A percentile compares a stretch with the other conserved stretches of the same genome.
Evolutionary conservation across 1,284 basidiomycete genomes (phyloP).

Genomic region (Butyriboletus appendiculatus): DNA sequence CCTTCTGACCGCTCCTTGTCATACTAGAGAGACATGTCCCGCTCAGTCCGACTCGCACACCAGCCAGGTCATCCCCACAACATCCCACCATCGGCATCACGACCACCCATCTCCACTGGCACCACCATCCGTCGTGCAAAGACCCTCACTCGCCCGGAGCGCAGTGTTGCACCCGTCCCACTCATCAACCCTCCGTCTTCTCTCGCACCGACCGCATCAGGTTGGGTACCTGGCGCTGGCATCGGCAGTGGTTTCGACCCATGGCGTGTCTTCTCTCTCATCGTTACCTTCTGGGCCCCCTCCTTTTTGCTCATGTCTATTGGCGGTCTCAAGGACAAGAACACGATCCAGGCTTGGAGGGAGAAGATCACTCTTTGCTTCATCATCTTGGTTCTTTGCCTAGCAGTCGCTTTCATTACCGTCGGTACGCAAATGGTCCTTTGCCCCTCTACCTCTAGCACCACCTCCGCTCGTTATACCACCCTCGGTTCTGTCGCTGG

Average conservation of each 20-base stretch:
- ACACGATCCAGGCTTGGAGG: conserved; percentile 90
- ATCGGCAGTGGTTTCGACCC: conserved; percentile 56
- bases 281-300: conserved; percentile 93
- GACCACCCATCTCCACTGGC: conserved; percentile 52
- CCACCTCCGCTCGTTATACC: conserved; percentile 67
- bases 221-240: conserved; percentile 30
- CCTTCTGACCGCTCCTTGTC: neutral
- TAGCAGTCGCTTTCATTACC: conserved; percentile 86
- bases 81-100: conserved; percentile 63
- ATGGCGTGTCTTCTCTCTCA: conserved; percentile 82
- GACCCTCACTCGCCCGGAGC: conserved; percentile 95
- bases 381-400: conserved; percentile 81
- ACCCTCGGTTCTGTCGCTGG: conserved; percentile 58
- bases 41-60: conserved; percentile 51
- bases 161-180: conserved; percentile 90
- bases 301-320: conserved; percentile 70
- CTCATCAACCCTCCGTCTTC: conserved; percentile 79
- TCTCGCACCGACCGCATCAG: conserved; percentile 40
- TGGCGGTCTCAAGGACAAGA: conserved; percentile 81
- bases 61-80: conserved; percentile 44
- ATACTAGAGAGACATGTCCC: conserved; percentile 39
- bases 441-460: conserved; percentile 70
- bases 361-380: conserved; percentile 96
- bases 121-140: conserved; percentile 81
- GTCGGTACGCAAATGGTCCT: conserved; percentile 93